Evolutionary conservation across 169 alveolate species (phyloP).

Genomic region (Ichthyophthirius multifiliis): DNA sequence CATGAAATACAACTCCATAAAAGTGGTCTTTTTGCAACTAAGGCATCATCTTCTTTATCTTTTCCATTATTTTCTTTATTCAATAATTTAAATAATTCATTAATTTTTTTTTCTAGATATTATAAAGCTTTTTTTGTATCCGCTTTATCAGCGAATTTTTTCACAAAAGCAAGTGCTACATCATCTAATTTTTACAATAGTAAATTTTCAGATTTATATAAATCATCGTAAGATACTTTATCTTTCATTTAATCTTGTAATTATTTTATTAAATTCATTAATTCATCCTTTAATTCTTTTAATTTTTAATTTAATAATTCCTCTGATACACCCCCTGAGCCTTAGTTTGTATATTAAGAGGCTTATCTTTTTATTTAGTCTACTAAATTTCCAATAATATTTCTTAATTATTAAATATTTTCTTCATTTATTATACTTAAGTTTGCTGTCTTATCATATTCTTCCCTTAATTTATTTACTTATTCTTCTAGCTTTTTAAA

Average conservation of each 20-base stretch:
- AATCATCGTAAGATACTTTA: constrained; percentile 19
- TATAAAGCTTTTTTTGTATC: constrained; percentile 44
- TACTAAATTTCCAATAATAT: too few relatives aligned
- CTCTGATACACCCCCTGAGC: background rate
- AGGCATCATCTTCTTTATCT: constrained; percentile 33
- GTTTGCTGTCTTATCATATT: too few relatives aligned
- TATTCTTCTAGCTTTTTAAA: background rate
- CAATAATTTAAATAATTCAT: too few relatives aligned
- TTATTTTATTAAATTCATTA: background rate
- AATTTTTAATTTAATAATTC: background rate
- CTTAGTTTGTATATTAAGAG: too few relatives aligned
- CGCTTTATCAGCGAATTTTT: constrained; percentile 37
- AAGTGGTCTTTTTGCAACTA: constrained; percentile 16
- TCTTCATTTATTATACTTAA: background rate
- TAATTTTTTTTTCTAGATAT: constrained; percentile 33
- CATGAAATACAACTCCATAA: constrained; percentile 43
- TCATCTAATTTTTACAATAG: constrained; percentile 29
- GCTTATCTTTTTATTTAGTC: too few relatives aligned
- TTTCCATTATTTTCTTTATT: background rate
- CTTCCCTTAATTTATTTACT: background rate
- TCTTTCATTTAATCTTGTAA: constrained; percentile 9
- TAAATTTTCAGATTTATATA: constrained; percentile 14
- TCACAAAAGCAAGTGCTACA: constrained; percentile 33
- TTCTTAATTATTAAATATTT: background rate
- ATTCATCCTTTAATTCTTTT: background rate